Conservation (phyloP, 164 flowering plant genomes). For the Tetrastigma voinierianum region DNA sequence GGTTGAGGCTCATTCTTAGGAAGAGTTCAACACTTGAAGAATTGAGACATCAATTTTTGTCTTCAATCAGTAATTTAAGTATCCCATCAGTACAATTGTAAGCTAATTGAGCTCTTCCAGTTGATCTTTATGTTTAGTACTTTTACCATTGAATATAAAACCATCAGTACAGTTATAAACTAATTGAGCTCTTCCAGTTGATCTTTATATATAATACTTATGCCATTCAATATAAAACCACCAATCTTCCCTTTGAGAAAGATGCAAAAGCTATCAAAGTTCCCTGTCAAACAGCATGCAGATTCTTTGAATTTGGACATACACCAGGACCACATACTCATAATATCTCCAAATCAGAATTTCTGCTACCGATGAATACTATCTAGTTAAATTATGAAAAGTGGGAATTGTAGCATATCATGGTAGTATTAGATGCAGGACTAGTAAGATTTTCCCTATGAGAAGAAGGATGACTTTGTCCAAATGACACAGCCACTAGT, state of each 20-base stretch:
- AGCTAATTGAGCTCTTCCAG: no score
- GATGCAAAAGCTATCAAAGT: slow-evolving; percentile 82
- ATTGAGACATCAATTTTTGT: slow-evolving; percentile 71
- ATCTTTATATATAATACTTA: no score
- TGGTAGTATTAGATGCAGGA: no score
- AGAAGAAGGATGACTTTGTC: no score
- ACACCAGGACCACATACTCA: not conserved
- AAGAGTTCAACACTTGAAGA: slow-evolving; percentile 53
- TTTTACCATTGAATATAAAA: no score
- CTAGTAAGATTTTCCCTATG: no score
- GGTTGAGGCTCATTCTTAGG: slow-evolving; percentile 65
- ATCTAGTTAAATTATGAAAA: not conserved
- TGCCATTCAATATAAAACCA: slow-evolving; percentile 5
- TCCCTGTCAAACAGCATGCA: slow-evolving; percentile 43
- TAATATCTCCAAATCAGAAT: not conserved
- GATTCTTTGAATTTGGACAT: not conserved
- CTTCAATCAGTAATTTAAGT: slow-evolving; percentile 20
- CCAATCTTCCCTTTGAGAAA: slow-evolving; percentile 58
- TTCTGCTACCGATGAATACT: not conserved
- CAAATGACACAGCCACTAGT: no score
- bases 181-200: no score
- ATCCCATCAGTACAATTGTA: not conserved
- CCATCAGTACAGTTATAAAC: no score
- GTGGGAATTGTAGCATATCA: not conserved
- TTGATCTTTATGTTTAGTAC: no score